Evolutionary conservation across 257 asterid genomes (phyloP).

Genomic region (Linaria vulgaris): DNA sequence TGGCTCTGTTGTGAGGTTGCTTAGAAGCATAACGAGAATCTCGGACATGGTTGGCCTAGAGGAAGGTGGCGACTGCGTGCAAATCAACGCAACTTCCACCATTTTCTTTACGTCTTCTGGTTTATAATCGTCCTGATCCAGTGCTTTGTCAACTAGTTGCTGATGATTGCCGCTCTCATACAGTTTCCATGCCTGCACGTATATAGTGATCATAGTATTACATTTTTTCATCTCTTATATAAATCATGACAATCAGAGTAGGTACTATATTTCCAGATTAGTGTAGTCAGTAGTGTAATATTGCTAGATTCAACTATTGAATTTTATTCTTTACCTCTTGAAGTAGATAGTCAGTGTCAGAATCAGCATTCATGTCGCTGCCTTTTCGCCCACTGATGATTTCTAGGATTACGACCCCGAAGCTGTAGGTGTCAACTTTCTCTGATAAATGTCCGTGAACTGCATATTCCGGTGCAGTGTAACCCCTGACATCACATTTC

Average conservation of each 20-base stretch:
- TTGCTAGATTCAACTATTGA: no score
- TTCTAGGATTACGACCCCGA: constrained; percentile 69
- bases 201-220: no score
- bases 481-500: constrained; percentile 73
- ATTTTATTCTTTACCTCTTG: constrained; percentile 44
- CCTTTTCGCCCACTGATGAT: constrained; percentile 67
- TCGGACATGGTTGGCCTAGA: constrained; percentile 79
- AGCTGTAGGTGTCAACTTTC: constrained; percentile 78
- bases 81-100: constrained; percentile 59
- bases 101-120: constrained; percentile 56
- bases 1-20: constrained; percentile 33
- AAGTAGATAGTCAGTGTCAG: constrained; percentile 59
- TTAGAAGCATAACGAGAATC: constrained; percentile 57
- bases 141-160: constrained; percentile 53
- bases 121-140: constrained; percentile 44
- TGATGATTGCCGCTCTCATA: constrained; percentile 49
- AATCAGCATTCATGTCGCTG: constrained; percentile 43
- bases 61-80: constrained; percentile 70
- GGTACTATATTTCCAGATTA: no score
- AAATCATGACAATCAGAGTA: no score
- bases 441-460: constrained; percentile 77
- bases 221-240: no score
- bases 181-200: constrained; percentile 80
- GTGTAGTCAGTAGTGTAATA: no score
- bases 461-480: constrained; percentile 21